Evolutionary conservation across 768 basidiomycete species (phyloP).

Genomic region (Hericium alpestre): DNA sequence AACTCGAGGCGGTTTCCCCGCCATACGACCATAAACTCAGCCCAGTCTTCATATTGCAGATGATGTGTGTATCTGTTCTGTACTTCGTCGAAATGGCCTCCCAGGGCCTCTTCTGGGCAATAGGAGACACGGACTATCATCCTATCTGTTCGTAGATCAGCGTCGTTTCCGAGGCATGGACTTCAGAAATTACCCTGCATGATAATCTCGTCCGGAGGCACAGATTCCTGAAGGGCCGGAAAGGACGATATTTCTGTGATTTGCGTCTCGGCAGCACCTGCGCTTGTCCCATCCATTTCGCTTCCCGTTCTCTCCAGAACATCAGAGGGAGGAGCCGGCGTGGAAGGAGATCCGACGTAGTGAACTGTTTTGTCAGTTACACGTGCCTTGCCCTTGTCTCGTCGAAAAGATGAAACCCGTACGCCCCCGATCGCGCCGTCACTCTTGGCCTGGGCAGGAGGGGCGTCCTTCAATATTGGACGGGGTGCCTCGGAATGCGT

Average conservation of each 20-base stretch:
- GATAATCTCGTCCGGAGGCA: slow-evolving; percentile 43
- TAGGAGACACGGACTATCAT: slow-evolving; percentile 78
- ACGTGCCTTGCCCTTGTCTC: slow-evolving; percentile 13
- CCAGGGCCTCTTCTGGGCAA: slow-evolving; percentile 41
- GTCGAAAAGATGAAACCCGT: slow-evolving; percentile 6
- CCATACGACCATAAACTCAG: slow-evolving; percentile 84
- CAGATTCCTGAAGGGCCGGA: background rate
- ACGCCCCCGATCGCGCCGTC: background rate
- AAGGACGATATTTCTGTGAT: slow-evolving; percentile 1
- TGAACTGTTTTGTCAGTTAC: slow-evolving; percentile 15
- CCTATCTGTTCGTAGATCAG: slow-evolving; percentile 45
- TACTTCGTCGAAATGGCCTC: slow-evolving; percentile 51
- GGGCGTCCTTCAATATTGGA: background rate
- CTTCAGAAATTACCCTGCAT: slow-evolving; percentile 50
- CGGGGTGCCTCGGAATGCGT: background rate
- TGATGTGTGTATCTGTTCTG: slow-evolving; percentile 54
- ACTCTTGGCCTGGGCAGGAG: background rate
- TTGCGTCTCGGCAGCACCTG: slow-evolving; percentile 38
- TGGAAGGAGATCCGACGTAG: slow-evolving; percentile 18
- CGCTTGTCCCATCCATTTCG: slow-evolving; percentile 52
- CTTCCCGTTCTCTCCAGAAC: slow-evolving; percentile 56
- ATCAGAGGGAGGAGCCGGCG: slow-evolving; percentile 44
- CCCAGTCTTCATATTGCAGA: slow-evolving; percentile 56
- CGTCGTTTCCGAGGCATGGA: slow-evolving; percentile 4
- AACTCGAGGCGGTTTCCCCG: slow-evolving; percentile 67